Percentiles rank a stretch among this genome's conserved stretches.
Conservation (phyloP, 2,329 filamentous ascomycete genomes). For the Talaromyces atroroseus region DNA sequence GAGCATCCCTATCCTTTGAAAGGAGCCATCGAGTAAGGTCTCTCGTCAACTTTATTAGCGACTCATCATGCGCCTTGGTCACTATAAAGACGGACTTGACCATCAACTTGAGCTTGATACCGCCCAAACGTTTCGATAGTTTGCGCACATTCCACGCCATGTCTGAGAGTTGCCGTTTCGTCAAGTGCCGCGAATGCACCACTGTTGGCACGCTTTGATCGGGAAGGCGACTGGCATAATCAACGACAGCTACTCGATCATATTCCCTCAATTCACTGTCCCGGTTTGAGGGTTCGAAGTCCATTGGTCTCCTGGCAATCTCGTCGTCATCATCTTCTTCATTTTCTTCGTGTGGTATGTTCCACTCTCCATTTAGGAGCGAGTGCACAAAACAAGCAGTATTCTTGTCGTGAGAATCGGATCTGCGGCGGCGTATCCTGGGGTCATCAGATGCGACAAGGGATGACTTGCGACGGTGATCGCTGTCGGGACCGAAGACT, state of each 20-base stretch:
- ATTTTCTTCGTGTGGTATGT: constrained; percentile 15
- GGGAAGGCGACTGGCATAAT: constrained; percentile 19
- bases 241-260: constrained; percentile 21
- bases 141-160: constrained; percentile 97
- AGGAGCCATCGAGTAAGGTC: constrained; percentile 78
- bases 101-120: constrained; percentile 73
- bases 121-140: constrained; percentile 77
- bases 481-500: constrained; percentile 49
- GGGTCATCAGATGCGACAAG: constrained; percentile 44
- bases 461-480: constrained; percentile 56
- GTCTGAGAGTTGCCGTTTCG: constrained; percentile 89
- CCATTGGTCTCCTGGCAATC: constrained; percentile 1
- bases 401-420: constrained; percentile 28
- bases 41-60: constrained; percentile 69
- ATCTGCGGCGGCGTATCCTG: constrained; percentile 30
- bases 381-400: constrained; percentile 60
- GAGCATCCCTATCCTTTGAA: constrained; percentile 58
- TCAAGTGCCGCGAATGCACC: constrained; percentile 68
- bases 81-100: constrained; percentile 81
- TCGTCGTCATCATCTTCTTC: constrained; percentile 15
- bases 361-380: constrained; percentile 43
- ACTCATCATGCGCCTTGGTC: constrained; percentile 85
- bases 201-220: constrained; percentile 33
- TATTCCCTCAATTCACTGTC: constrained; percentile 15
- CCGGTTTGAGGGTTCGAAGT: background rate